Evolutionary conservation across 2,329 filamentous ascomycete genomes (phyloP), one percentile per base, ranked within the genome.

Genomic region (Aphanocladium album): DNA sequence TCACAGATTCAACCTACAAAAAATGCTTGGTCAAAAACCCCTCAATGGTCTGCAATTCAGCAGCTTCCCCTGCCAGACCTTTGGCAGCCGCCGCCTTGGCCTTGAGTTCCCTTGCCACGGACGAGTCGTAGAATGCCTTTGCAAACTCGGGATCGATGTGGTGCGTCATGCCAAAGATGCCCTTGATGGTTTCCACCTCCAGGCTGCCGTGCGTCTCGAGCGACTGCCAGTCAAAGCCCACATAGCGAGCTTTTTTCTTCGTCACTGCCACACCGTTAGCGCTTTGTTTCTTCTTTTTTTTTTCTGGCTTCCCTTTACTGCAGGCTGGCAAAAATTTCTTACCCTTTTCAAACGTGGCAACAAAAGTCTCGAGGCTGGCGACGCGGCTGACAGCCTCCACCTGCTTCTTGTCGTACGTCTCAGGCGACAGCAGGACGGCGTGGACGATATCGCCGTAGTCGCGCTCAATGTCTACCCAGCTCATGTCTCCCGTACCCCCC

Each of bases 401-500:
- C 0, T 76, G 64, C 4, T 63, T 65, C 1, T 73, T 71, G 62
- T 72, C 71, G 67, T 73, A 76, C 43, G 69, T 69, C 49, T 67
- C 67, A 0, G 77, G 76, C 14, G 72, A 68, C 8, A 79, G 68
- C 19, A 79, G 74, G 3, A 78, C 68, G 2, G 76, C 77, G 30
- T 80, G 77, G 12, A 80, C 73, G 19, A 79, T 69, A 57, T 80
- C 78, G 4, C 77, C 78, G 60, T 71, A 80, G 64, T 80, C 77
- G 37, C 76, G 71, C 0, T 62, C 63, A 3, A 79, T 73, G 27
- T 70, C 67, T 25, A 80, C 70, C 62, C 73, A 77, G 0, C 75
- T 76, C 0, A 77, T 67, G 53, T 69, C 61, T 2, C 68, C 65
- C 14, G 62, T 70, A 1, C 76, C 76, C 3, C 76, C 77, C 74